Base-by-base conservation (phyloP, 371 early-diverging fungal genomes). In the Zychaea mexicana region DNA sequence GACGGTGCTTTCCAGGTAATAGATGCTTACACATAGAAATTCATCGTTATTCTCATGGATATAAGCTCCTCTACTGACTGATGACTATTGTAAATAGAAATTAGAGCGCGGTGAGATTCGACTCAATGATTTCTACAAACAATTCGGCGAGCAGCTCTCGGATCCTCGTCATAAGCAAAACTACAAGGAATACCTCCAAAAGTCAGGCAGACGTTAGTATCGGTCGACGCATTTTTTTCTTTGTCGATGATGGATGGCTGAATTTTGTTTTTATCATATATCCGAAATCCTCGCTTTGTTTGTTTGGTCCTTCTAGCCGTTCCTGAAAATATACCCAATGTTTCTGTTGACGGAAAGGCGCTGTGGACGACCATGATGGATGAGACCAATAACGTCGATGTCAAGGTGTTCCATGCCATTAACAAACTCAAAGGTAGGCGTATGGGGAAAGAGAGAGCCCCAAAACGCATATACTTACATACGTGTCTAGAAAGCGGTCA, bases 341-440 rank as follows among this genome's bases (percentile, higher is more conserved):
- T 82, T 66, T 31, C 62, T 30, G 73, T 94, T 26, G 81, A 91
- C 72, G 93, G 91, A 32, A 66, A 80, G 39, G 87, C 72, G 46
- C 79, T 94, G 30, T 92, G 92, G 67, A 71, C 60, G 4, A 70
- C 67, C 13, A 94, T 94, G 92, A 91, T 94, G 92, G 65, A 79
- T 13, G 84, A 88, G 67, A 78, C 90, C 0, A 61, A 73, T 36
- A 69, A 69, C 15, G 73, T 85, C 3, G 84, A 91, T 59, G 75
- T 72, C 1, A 55, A 68, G 21, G 77, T 92, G 21, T 77, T 88
- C 5, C 68, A 77, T 9, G 88, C 90, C 4, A 78, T 92, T 15
- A 71, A 82, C 24, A 69, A 76, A 57, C 69, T 94, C 13, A 76
- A 74, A 68, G 79, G 78, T 73, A 62, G 52, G 13, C 3, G 19